These are phyloP conservation scores for Sporopachydermia cereana DNA, from an alignment of 1,139 yeast genomes.

Conservation along the genomic window DNA sequence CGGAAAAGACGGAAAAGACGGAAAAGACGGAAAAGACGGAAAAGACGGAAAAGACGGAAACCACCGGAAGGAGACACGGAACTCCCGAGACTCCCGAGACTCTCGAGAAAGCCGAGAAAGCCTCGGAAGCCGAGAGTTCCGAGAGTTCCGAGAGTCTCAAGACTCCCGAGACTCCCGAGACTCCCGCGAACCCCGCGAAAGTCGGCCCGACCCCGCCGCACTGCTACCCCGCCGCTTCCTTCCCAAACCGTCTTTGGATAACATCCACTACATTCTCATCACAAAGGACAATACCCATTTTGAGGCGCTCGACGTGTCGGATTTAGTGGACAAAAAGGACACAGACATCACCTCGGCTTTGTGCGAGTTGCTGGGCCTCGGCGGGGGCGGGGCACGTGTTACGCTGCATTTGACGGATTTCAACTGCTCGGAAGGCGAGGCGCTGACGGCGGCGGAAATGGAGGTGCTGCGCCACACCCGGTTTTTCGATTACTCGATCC, in stretches of 20 bases:
- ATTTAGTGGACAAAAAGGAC: constrained; percentile 17
- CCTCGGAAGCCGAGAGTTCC: too few species aligned
- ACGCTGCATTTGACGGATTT: constrained; percentile 64
- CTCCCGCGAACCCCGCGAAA: background rate
- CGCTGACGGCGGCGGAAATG: constrained; percentile 41
- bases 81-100: background rate
- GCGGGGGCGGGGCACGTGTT: constrained; percentile 26
- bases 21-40: too few species aligned
- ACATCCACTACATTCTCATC: constrained; percentile 33
- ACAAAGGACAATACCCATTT: constrained; percentile 50
- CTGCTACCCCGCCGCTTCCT: background rate
- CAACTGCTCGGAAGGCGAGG: constrained; percentile 50
- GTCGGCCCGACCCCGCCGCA: background rate
- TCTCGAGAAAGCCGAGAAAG: background rate
- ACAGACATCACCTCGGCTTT: constrained; percentile 30
- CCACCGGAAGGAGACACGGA: too few species aligned
- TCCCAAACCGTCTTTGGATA: constrained; percentile 8
- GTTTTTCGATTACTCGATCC: constrained; percentile 28
- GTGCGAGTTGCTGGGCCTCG: constrained; percentile 30
- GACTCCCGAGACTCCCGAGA: background rate
- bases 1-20: too few species aligned
- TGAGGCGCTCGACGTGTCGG: constrained; percentile 33
- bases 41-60: too few species aligned
- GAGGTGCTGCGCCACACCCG: constrained; percentile 28
- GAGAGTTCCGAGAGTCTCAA: too few species aligned